A percentile compares a stretch with the other conserved stretches of the same genome.
Evolutionary conservation across 805 yeast species (phyloP).

Genomic region (Metschnikowia santaceciliae): DNA sequence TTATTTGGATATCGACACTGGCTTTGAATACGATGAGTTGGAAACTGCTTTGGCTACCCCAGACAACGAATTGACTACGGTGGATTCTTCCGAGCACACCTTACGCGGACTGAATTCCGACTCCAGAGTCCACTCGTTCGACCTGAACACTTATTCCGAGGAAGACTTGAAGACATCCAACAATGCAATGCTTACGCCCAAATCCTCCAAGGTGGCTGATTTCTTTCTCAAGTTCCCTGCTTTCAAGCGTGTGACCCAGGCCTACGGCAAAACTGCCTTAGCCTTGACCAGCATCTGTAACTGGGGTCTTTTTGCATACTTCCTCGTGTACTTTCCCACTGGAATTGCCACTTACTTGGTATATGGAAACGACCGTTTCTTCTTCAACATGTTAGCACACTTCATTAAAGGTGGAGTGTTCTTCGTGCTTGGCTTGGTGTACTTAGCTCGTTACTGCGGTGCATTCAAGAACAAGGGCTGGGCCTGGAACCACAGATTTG

Average conservation of each 20-base stretch:
- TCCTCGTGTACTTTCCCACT: constrained; percentile 54
- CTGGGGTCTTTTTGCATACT: constrained; percentile 60
- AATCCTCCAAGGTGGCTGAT: constrained; percentile 8
- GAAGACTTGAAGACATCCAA: constrained; percentile 25
- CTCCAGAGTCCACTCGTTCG: constrained; percentile 20
- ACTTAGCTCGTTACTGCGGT: constrained; percentile 88
- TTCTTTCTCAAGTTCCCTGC: constrained; percentile 14
- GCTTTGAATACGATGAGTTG: constrained; percentile 13
- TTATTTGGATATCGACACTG: constrained; percentile 20
- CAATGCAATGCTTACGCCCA: constrained; percentile 16
- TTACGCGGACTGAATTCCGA: constrained; percentile 12
- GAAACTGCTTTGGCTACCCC: constrained; percentile 1
- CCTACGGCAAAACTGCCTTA: constrained; percentile 21
- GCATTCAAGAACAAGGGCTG: constrained; percentile 71
- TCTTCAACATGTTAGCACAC: constrained; percentile 87
- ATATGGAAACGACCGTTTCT: constrained; percentile 61
- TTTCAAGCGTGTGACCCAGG: constrained; percentile 10
- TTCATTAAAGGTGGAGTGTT: constrained; percentile 95
- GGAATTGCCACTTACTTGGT: constrained; percentile 64
- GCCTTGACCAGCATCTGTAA: constrained; percentile 34
- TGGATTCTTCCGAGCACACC: constrained; percentile 14
- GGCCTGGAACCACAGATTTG: constrained; percentile 72
- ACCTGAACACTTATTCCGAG: constrained; percentile 18
- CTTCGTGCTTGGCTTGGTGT: constrained; percentile 64
- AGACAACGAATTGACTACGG: constrained; percentile 11